Conservation (phyloP, 805 yeast genomes). For the Spathaspora sp. region DNA sequence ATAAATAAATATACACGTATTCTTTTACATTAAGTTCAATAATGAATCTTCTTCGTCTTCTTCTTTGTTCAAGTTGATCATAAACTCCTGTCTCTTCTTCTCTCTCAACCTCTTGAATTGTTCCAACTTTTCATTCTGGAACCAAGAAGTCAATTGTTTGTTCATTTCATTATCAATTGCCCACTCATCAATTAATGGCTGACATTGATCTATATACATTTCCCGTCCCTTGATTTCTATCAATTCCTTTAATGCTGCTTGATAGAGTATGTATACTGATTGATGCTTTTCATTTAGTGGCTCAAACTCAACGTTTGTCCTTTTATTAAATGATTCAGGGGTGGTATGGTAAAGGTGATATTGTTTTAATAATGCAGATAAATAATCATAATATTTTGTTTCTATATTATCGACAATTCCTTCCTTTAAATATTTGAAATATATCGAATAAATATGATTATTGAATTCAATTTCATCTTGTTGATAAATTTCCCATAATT, state of each 20-base stretch:
- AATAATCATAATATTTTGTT: constrained; percentile 18
- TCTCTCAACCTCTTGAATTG: constrained; percentile 20
- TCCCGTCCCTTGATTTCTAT: constrained; percentile 25
- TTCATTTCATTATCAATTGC: constrained; percentile 26
- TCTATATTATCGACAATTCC: constrained; percentile 13
- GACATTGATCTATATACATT: constrained; percentile 24
- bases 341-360: constrained; percentile 12
- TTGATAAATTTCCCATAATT: constrained; percentile 34
- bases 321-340: constrained; percentile 15
- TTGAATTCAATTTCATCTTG: constrained; percentile 20
- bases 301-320: not conserved
- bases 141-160: constrained; percentile 18
- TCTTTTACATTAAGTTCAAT: constrained; percentile 19
- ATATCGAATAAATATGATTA: constrained; percentile 18
- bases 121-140: constrained; percentile 13
- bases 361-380: constrained; percentile 13
- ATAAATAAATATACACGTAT: not conserved
- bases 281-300: constrained; percentile 9
- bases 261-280: constrained; percentile 14
- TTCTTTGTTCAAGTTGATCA: constrained; percentile 19
- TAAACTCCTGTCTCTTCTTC: constrained; percentile 19
- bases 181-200: constrained; percentile 36
- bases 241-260: constrained; percentile 20
- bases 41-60: constrained; percentile 27
- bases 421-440: constrained; percentile 22